phyloP scores from a whole-genome alignment of 805 yeast genomes.

The Hemisphaericaspora nanyangensis region DNA sequence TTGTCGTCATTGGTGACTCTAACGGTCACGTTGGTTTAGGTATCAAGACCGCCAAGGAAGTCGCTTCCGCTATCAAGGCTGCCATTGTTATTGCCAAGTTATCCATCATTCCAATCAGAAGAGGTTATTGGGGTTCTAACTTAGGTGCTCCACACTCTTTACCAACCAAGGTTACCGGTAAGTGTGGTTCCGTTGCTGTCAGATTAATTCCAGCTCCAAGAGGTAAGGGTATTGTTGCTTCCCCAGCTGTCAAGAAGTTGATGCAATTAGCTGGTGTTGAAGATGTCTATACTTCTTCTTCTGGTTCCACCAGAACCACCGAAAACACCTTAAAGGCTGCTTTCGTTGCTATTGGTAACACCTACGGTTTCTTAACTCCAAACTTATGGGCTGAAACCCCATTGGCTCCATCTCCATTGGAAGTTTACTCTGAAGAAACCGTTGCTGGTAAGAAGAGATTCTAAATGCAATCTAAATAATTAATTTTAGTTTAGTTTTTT shows the following conservation, averaged over 20 bases:
- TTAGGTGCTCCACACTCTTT: constrained; percentile 99
- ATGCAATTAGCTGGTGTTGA: constrained; percentile 99
- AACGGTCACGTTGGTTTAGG: constrained; percentile 99
- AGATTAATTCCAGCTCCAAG: constrained; percentile 99
- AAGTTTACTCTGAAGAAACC: constrained; percentile 86
- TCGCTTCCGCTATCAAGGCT: constrained; percentile 99
- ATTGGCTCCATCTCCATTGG: constrained; percentile 90
- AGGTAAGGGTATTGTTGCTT: constrained; percentile 99
- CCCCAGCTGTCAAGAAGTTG: constrained; percentile 99
- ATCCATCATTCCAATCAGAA: constrained; percentile 98
- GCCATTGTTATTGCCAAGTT: constrained; percentile 99
- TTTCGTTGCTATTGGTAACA: constrained; percentile 98
- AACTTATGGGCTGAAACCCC: constrained; percentile 92
- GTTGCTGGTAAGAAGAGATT: constrained; percentile 70
- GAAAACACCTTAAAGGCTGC: constrained; percentile 99
- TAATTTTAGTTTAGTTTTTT: constrained; percentile 1
- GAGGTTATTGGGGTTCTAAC: constrained; percentile 99
- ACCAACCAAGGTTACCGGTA: constrained; percentile 97
- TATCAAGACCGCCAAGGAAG: constrained; percentile 99
- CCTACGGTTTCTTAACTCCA: constrained; percentile 99
- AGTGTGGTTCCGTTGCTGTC: constrained; percentile 99
- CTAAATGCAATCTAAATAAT: constrained; percentile 35
- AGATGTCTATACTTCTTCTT: constrained; percentile 98
- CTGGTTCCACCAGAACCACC: constrained; percentile 98
- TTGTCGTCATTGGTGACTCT: constrained; percentile 98